Conservation (phyloP, 331 rosid genomes). For the Telfairia occidentalis region DNA sequence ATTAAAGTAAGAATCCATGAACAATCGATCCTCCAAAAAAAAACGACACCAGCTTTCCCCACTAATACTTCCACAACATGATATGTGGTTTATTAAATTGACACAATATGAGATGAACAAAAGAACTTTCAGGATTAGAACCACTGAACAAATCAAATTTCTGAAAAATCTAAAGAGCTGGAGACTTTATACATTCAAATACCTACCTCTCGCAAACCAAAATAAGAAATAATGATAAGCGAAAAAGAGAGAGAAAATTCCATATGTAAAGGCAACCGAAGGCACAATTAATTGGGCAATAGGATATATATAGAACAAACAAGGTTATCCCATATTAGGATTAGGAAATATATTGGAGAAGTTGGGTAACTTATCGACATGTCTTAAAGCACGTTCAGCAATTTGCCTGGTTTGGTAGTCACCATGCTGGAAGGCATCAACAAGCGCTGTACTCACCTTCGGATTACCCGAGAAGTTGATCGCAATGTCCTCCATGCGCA, state of each 20-base stretch:
- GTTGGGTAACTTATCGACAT: constrained; percentile 91
- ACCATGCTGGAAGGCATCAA: constrained; percentile 94
- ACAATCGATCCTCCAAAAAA: not conserved
- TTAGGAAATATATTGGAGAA: constrained; percentile 89
- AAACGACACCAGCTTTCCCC: not conserved
- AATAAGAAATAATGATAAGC: constrained; percentile 9
- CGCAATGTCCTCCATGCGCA: constrained; percentile 76
- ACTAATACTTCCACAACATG: not conserved
- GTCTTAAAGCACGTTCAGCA: constrained; percentile 91
- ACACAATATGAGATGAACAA: not conserved
- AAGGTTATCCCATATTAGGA: constrained; percentile 19
- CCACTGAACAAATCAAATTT: not conserved
- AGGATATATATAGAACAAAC: not conserved
- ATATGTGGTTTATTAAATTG: not conserved
- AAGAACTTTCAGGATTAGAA: not conserved
- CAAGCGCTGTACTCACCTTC: constrained; percentile 85
- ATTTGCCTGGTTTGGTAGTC: constrained; percentile 85
- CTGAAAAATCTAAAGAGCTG: constrained; percentile 22
- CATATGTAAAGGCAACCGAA: not conserved
- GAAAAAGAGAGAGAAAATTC: not conserved
- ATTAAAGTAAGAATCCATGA: not conserved
- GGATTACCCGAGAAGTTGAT: constrained; percentile 68
- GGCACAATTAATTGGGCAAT: not conserved
- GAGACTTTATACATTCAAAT: constrained; percentile 32
- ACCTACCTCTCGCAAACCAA: constrained; percentile 31